These are phyloP conservation scores for Colletotrichum tamarilloi DNA, from an alignment of 2,329 filamentous ascomycete species.

Conservation along the genomic window DNA sequence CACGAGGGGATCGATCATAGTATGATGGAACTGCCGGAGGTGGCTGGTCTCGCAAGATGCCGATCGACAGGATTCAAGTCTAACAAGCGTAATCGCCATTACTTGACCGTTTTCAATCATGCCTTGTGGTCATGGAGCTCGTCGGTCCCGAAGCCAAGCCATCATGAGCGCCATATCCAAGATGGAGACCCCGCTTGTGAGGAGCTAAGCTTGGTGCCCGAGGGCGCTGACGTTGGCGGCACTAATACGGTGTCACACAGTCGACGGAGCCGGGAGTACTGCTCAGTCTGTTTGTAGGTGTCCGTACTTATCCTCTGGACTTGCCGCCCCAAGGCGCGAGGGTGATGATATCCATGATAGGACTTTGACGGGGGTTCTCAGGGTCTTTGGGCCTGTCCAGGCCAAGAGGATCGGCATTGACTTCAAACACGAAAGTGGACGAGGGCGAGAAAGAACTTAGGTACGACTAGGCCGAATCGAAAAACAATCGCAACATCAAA, in stretches of 20 bases:
- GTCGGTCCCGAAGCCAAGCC: neutral
- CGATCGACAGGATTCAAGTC: constrained; percentile 19
- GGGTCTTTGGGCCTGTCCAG: neutral
- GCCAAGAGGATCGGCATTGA: constrained; percentile 24
- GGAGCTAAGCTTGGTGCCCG: neutral
- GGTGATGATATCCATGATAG: neutral
- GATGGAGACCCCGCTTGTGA: neutral
- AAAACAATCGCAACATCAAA: neutral
- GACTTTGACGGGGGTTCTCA: neutral
- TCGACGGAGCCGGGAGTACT: too few relatives aligned
- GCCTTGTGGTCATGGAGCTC: neutral
- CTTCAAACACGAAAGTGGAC: constrained; percentile 4
- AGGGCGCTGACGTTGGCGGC: neutral
- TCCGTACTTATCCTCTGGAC: too few relatives aligned
- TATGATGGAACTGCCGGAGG: neutral
- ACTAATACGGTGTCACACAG: neutral
- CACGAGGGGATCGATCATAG: neutral
- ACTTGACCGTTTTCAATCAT: constrained; percentile 26
- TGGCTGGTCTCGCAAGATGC: constrained; percentile 23
- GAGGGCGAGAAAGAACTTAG: neutral
- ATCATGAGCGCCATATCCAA: neutral
- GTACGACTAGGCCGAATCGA: neutral
- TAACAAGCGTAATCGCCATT: neutral
- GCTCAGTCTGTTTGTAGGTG: too few relatives aligned
- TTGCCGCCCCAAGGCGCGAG: neutral